phyloP scores from a whole-genome alignment of 805 yeast species.

The Candida berthetii region DNA sequence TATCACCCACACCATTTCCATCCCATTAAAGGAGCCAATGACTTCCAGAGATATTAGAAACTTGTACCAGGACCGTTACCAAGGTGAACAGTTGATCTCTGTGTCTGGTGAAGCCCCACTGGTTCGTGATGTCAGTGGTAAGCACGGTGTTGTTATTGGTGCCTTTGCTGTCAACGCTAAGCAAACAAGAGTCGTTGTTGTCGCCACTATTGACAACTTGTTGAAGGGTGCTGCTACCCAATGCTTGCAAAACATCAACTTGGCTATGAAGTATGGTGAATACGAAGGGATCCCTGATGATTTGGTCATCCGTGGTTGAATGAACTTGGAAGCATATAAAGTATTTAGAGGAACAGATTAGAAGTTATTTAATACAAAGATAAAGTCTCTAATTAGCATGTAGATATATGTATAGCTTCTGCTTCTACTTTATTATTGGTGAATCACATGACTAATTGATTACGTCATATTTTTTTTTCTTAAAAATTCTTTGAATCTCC shows the following conservation, averaged over 20 bases:
- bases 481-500: too few species aligned
- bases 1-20: slow-evolving; percentile 83
- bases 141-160: slow-evolving; percentile 93
- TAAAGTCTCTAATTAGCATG: too few species aligned
- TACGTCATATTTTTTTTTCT: background rate
- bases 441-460: too few species aligned
- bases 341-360: too few species aligned
- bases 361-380: too few species aligned
- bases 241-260: slow-evolving; percentile 92
- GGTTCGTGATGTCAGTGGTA: slow-evolving; percentile 86
- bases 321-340: too few species aligned
- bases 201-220: slow-evolving; percentile 92
- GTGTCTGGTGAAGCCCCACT: slow-evolving; percentile 90
- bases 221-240: slow-evolving; percentile 99
- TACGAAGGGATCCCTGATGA: slow-evolving; percentile 90
- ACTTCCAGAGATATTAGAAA: slow-evolving; percentile 79
- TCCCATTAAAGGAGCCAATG: slow-evolving; percentile 70
- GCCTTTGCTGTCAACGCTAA: slow-evolving; percentile 91
- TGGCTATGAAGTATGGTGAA: slow-evolving; percentile 86
- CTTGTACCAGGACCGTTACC: slow-evolving; percentile 82
- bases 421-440: too few species aligned
- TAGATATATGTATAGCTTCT: too few species aligned
- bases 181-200: slow-evolving; percentile 86
- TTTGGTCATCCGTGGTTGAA: slow-evolving; percentile 28
- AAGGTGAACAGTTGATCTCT: slow-evolving; percentile 78